phyloP scores from a whole-genome alignment of 208 protist species.

The Crithidia bombi region DNA sequence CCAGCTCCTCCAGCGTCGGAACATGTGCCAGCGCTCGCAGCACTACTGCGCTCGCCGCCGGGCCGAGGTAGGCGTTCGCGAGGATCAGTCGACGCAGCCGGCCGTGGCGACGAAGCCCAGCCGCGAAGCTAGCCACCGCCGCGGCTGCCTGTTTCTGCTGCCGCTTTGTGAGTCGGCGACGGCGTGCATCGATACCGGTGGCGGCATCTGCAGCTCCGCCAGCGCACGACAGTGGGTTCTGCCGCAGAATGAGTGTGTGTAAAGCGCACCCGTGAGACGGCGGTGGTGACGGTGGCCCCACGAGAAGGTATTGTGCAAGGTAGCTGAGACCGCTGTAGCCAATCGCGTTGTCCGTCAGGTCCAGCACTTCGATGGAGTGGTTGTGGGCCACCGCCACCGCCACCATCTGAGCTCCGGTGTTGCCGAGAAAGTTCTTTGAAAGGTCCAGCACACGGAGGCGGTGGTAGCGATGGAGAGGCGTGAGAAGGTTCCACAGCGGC shows the following conservation, averaged over 20 bases:
- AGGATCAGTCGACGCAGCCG: constrained; percentile 66
- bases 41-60: constrained; percentile 56
- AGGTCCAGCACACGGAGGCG: constrained; percentile 78
- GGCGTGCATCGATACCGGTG: constrained; percentile 16
- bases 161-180: constrained; percentile 27
- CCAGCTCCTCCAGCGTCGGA: constrained; percentile 69
- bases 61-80: constrained; percentile 79
- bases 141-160: constrained; percentile 10
- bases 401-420: constrained; percentile 76
- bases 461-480: constrained; percentile 78
- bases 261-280: constrained; percentile 34
- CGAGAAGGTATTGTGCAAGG: constrained; percentile 70
- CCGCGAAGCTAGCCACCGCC: constrained; percentile 57
- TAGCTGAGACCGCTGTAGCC: constrained; percentile 70
- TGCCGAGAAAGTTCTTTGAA: constrained; percentile 68
- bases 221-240: constrained; percentile 36
- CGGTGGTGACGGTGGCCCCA: constrained; percentile 41
- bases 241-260: constrained; percentile 45
- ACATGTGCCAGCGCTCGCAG: constrained; percentile 51
- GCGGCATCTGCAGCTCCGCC: constrained; percentile 25
- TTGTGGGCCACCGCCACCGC: constrained; percentile 77
- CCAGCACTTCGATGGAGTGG: constrained; percentile 67
- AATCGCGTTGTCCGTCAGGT: constrained; percentile 84
- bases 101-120: constrained; percentile 51
- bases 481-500: constrained; percentile 78